Conservation (phyloP, 1,284 basidiomycete genomes). For the Ceratobasidium sp. region DNA sequence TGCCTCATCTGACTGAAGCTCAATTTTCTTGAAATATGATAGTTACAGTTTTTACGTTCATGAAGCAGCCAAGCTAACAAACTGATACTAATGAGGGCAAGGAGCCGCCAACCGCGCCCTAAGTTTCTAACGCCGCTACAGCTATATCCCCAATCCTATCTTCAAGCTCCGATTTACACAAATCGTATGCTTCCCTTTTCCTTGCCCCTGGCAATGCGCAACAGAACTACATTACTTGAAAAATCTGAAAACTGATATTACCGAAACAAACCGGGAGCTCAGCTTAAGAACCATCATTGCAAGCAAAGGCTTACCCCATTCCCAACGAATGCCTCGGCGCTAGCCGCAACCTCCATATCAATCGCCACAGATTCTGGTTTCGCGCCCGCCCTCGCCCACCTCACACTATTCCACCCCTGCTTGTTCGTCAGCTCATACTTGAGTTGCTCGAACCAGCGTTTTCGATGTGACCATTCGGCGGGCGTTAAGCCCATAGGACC, state of each 20-base stretch:
- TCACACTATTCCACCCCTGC: constrained; percentile 32
- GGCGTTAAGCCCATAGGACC: constrained; percentile 27
- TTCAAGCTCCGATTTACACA: no score
- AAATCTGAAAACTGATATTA: constrained; percentile 36
- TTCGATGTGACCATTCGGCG: constrained; percentile 13
- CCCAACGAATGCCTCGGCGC: constrained; percentile 17
- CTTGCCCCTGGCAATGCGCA: constrained; percentile 4
- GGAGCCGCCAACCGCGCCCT: no score
- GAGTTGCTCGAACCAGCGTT: constrained; percentile 40
- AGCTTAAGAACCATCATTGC: neutral
- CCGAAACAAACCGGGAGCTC: neutral
- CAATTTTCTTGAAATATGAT: no score
- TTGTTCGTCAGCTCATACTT: constrained; percentile 27
- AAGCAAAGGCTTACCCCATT: constrained; percentile 24
- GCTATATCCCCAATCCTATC: neutral
- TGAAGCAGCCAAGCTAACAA: no score
- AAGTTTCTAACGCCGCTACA: neutral
- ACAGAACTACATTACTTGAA: constrained; percentile 37
- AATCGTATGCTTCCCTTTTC: constrained; percentile 22
- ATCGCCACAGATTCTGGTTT: constrained; percentile 34
- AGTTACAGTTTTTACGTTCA: no score
- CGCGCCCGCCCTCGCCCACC: constrained; percentile 37
- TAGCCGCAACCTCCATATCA: constrained; percentile 34
- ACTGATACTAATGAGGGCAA: no score
- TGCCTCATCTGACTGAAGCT: no score